Conservation (phyloP, 2,329 filamentous ascomycete genomes). For the Xylariaceae sp. region DNA sequence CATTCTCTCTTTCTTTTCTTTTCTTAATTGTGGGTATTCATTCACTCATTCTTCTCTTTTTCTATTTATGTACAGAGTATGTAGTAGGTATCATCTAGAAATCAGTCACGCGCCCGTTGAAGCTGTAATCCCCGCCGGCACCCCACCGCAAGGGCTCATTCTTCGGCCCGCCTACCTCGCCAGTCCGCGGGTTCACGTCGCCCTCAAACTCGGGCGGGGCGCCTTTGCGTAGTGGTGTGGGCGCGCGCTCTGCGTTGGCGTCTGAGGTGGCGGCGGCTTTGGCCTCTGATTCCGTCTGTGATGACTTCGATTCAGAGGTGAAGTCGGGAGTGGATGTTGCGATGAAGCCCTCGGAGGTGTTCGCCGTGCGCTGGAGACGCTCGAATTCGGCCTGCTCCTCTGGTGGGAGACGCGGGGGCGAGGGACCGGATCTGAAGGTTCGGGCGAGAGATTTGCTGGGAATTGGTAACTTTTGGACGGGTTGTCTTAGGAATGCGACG, state of each 20-base stretch:
- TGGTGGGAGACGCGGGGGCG: conserved; percentile 75
- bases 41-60: not conserved
- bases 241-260: not conserved
- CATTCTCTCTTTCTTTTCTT: not conserved
- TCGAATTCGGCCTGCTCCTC: conserved; percentile 59
- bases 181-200: conserved; percentile 86
- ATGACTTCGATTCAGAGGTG: conserved; percentile 10
- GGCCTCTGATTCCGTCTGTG: not conserved
- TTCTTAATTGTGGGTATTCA: not conserved
- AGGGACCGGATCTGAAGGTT: conserved; percentile 49
- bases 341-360: conserved; percentile 33
- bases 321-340: conserved; percentile 26
- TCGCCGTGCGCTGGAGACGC: conserved; percentile 63
- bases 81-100: conserved; percentile 46
- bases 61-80: not conserved
- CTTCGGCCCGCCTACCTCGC: conserved; percentile 94
- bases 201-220: conserved; percentile 89
- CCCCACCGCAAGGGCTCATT: conserved; percentile 94
- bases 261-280: not conserved
- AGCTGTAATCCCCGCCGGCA: conserved; percentile 73
- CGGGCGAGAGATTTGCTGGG: not conserved
- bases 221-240: conserved; percentile 48
- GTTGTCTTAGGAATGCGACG: not conserved
- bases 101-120: conserved; percentile 90
- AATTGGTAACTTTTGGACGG: not conserved